Evolutionary conservation across 2,329 filamentous ascomycete species (phyloP), one percentile per base, ranked within the genome.

Genomic region (Clonostachys byssicola): DNA sequence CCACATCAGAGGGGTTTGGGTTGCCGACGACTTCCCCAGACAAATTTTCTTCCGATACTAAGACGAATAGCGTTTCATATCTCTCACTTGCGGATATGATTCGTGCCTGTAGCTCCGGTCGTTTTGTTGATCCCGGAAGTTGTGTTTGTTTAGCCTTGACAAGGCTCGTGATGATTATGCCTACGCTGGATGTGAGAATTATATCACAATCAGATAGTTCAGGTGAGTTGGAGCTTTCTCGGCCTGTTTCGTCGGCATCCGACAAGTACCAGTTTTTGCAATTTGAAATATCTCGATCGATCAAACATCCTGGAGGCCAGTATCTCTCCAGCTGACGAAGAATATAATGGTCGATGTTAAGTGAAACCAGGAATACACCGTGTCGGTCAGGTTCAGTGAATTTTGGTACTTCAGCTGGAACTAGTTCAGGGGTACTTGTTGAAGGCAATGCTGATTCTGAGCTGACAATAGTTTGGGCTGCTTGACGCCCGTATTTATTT

Each of bases 61-160:
- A 62, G 2, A 95, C 68, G 2, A 87, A 65, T 1, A 95, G 68
- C 5, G 70, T 72, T 52, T 89, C 84, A 57, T 94, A 92, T 10
- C 82, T 75, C 2, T 58, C 47, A 12, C 80, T 74, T 0, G 85
- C 67, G 8, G 60, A 64, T 5, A 65, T 59, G 10, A 92, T 67
- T 3, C 76, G 73, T 44, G 81, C 73, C 36, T 77, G 75, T 13
- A 90, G 68, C 13, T 69, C 66, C 4, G 72, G 67, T 35, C 67
- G 61, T 0, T 56, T 51, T 9, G 63, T 70, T 6, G 62, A 61
- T 2, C 64, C 62, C 0, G 89, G 88, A 0, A 91, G 71, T 4
- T 85, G 73, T 43, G 75, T 80, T 57, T 96, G 92, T 40, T 84
- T 86, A 23, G 87, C 74, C 53, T 85, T 82, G 51, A 92, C 80